Conservation (phyloP, 768 basidiomycete genomes). For the Suillus variegatus region DNA sequence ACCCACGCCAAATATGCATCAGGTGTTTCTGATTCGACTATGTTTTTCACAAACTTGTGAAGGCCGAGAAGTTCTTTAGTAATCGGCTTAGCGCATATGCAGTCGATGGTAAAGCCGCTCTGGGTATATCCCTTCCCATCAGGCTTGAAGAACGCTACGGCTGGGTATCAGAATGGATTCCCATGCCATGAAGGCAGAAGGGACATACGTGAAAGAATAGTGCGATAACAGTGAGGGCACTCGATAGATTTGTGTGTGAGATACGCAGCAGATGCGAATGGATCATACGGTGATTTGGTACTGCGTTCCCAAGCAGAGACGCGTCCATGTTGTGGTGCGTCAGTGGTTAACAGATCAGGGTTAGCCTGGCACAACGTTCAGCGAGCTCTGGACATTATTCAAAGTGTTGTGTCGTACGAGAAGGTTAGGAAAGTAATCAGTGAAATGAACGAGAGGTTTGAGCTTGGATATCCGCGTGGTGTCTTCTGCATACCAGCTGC, state of each 20-base stretch:
- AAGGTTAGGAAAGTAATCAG: constrained; percentile 12
- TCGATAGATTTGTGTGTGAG: constrained; percentile 22
- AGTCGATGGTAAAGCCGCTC: constrained; percentile 35
- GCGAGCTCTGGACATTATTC: background rate
- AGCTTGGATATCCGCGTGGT: background rate
- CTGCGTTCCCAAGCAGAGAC: constrained; percentile 6
- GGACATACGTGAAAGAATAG: constrained; percentile 23
- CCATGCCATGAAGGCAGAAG: background rate
- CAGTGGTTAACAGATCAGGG: constrained; percentile 1
- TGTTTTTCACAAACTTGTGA: constrained; percentile 39
- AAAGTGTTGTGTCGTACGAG: constrained; percentile 13
- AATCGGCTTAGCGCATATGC: constrained; percentile 38
- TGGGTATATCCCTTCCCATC: constrained; percentile 50
- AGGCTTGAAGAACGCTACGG: constrained; percentile 38
- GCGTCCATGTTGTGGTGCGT: background rate
- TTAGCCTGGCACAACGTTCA: background rate
- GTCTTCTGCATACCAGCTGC: constrained; percentile 30
- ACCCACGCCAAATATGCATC: constrained; percentile 33
- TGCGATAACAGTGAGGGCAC: constrained; percentile 31
- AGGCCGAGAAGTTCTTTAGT: constrained; percentile 39
- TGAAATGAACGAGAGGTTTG: background rate
- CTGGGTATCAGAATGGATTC: constrained; percentile 4
- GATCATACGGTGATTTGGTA: constrained; percentile 24
- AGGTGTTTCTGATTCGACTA: constrained; percentile 18
- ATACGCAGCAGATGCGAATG: constrained; percentile 23